phyloP scores from a whole-genome alignment of 2,329 filamentous ascomycete genomes.

The Zasmidium citrigriseum region DNA sequence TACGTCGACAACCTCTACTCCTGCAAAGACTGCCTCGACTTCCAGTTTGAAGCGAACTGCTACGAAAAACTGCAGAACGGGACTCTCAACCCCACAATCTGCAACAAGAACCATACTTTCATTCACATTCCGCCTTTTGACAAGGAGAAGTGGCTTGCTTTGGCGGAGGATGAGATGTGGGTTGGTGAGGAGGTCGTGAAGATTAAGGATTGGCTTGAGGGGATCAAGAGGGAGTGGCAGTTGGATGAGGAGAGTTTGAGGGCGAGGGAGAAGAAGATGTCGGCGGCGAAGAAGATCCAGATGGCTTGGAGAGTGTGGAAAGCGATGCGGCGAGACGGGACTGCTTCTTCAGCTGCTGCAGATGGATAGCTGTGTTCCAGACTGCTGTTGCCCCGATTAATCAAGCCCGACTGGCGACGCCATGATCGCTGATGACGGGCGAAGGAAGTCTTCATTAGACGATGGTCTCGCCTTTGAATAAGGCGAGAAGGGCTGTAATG shows the following conservation, averaged over 20 bases:
- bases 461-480: slow-evolving; percentile 7
- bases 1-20: slow-evolving; percentile 1
- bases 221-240: slow-evolving; percentile 1
- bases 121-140: slow-evolving; percentile 7
- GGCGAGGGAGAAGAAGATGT: neutral
- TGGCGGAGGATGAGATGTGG: slow-evolving; percentile 3
- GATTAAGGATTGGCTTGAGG: slow-evolving; percentile 4
- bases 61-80: slow-evolving; percentile 6
- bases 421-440: too few relatives aligned
- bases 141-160: neutral
- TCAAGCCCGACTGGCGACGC: too few relatives aligned
- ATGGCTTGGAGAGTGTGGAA: neutral
- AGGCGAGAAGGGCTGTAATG: neutral
- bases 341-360: too few relatives aligned
- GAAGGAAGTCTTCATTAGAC: too few relatives aligned
- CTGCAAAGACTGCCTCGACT: slow-evolving; percentile 12
- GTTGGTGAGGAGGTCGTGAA: neutral
- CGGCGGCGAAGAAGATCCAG: neutral
- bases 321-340: too few relatives aligned
- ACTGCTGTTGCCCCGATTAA: too few relatives aligned
- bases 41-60: slow-evolving; percentile 6
- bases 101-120: slow-evolving; percentile 2
- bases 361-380: too few relatives aligned
- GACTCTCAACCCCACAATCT: neutral
- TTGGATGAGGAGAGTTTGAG: neutral